A percentile compares a stretch with the other conserved stretches of the same genome.
These are phyloP conservation scores for Lavandula angustifolia DNA, from an alignment of 257 asterid genomes.

Conservation along the genomic window DNA sequence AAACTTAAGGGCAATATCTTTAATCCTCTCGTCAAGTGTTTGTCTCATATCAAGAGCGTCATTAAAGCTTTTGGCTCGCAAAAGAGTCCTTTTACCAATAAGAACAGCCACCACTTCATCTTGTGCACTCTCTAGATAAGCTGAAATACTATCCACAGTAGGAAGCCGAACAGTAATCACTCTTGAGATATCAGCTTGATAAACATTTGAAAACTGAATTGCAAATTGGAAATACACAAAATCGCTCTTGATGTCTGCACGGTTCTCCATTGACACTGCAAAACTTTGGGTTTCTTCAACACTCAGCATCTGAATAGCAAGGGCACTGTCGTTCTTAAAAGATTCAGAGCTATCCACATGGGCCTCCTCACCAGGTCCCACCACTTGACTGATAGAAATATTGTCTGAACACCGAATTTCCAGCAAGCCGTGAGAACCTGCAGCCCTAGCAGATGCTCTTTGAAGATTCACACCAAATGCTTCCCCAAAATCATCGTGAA, in stretches of 20 bases:
- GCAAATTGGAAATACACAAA: constrained; percentile 81
- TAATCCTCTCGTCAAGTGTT: constrained; percentile 82
- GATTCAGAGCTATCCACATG: constrained; percentile 64
- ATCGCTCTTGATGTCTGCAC: constrained; percentile 83
- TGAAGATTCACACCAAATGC: constrained; percentile 98
- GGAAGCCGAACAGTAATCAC: constrained; percentile 84
- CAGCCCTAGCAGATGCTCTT: constrained; percentile 85
- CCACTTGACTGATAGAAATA: constrained; percentile 75
- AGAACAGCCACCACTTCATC: constrained; percentile 95
- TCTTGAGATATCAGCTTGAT: constrained; percentile 88
- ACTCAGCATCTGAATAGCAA: constrained; percentile 75
- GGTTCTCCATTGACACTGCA: constrained; percentile 73
- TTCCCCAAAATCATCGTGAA: constrained; percentile 96
- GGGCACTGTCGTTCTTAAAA: constrained; percentile 62
- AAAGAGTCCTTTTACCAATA: constrained; percentile 73
- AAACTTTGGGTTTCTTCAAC: constrained; percentile 91
- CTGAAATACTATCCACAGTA: constrained; percentile 78
- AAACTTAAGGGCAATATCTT: constrained; percentile 74
- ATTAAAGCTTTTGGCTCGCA: constrained; percentile 65
- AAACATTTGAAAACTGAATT: constrained; percentile 69
- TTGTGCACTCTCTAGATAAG: constrained; percentile 83
- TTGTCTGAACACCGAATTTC: constrained; percentile 91
- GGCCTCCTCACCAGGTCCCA: constrained; percentile 97
- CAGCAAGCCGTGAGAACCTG: constrained; percentile 88
- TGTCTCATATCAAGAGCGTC: constrained; percentile 74